Percentiles rank a stretch among this genome's conserved stretches.
Conservation (phyloP, 2,329 filamentous ascomycete species). For the Apiospora koreana region DNA sequence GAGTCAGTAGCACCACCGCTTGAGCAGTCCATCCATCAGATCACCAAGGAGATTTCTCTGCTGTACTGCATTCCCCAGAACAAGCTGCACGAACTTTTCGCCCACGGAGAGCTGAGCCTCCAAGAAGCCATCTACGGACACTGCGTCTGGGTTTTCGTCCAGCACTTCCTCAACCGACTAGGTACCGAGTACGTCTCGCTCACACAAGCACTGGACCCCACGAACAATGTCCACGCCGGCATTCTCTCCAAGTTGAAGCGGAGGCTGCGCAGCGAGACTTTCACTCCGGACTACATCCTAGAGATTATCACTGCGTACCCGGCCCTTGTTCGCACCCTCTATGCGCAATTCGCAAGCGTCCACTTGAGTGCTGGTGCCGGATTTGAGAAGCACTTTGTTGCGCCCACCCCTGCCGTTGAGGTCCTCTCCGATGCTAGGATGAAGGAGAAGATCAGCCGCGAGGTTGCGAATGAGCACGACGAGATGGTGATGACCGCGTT, state of each 20-base stretch:
- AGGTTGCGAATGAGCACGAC: conserved; percentile 90
- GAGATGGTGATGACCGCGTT: conserved; percentile 98
- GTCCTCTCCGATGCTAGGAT: conserved; percentile 76
- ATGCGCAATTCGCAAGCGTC: conserved; percentile 86
- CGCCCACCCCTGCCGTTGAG: conserved; percentile 59
- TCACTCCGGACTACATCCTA: conserved; percentile 96
- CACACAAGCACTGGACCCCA: conserved; percentile 74
- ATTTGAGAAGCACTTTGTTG: conserved; percentile 51
- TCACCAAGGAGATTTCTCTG: conserved; percentile 97
- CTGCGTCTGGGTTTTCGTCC: conserved; percentile 95
- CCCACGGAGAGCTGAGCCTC: conserved; percentile 80
- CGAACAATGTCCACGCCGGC: conserved; percentile 83
- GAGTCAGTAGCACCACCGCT: conserved; percentile 71
- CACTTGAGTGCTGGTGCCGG: conserved; percentile 65
- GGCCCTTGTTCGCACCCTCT: conserved; percentile 80
- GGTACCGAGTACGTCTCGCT: conserved; percentile 90
- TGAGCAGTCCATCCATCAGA: conserved; percentile 94
- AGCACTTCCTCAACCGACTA: conserved; percentile 95
- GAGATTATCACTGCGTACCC: conserved; percentile 96
- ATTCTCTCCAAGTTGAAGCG: conserved; percentile 94
- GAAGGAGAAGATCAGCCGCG: conserved; percentile 75
- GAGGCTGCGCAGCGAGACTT: conserved; percentile 91
- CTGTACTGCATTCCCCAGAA: conserved; percentile 98
- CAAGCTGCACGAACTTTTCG: conserved; percentile 90
- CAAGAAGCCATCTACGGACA: conserved; percentile 98